Base-by-base conservation (phyloP, 2,329 filamentous ascomycete species). In the Fusarium bactridioides region DNA sequence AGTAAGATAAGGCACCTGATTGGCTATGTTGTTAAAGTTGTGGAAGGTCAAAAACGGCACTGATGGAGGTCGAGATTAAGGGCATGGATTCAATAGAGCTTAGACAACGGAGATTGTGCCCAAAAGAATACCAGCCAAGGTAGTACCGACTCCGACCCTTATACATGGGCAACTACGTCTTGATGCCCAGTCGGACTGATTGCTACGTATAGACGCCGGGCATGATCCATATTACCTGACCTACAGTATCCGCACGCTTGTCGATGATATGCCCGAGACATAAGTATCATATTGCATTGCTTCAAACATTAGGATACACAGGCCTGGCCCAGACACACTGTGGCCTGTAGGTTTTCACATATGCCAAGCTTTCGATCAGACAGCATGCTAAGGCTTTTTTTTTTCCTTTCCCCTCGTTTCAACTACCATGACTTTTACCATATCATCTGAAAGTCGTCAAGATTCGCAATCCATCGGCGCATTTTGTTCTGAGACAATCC, bases 201-300 rank as follows among this genome's bases (percentile, higher is more conserved):
- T 23, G 21, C 33, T 40, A 54, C 33, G 33, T 40, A 54, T 38
- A 40, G 50, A 38, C 33, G 33, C 19, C 10, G 19, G 33, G 50
- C 23, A 38, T 53, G 33, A 40, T 54, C 50, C 33, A 40, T 54
- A 40, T 40, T 40, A 40, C 50, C 33, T 40, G n/a, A 13, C 29
- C 47, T 33, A 23, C 23, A 18, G 23, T 54, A 35, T 18, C 33
- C 33, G 15, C 18, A 38, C 23, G 23, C 23, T 25, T 48, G 53
- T 51, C 60, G 37, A 50, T 70, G 57, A 61, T 67, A 50, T 67
- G 58, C 57, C 61, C 70, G 61, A 73, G 70, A 70, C 70, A 63
- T 63, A 50, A 16, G 29, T 50, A 56, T 67, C 37, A 21, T 48
- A 38, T 48, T 51, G n/a, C 18, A 40, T 67, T 61, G 33, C 50